phyloP scores from a whole-genome alignment of 129 eudicot genomes.

The Dittrichia graveolens region DNA sequence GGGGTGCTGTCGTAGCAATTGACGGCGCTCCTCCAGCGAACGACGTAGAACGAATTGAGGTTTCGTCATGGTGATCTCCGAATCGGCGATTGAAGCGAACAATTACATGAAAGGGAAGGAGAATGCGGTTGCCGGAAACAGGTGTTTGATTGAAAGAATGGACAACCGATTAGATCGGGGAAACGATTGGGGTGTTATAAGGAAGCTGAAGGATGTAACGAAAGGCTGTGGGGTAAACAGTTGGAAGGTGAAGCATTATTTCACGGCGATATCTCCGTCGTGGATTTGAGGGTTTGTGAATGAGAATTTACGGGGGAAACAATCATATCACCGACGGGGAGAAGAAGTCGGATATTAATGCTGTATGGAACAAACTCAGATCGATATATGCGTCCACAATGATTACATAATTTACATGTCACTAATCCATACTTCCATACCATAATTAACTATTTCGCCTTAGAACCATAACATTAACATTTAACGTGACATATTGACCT shows the following conservation, averaged over 20 bases:
- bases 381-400: too few species aligned
- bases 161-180: constrained; percentile 19
- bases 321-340: too few species aligned
- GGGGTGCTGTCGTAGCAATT: constrained; percentile 20
- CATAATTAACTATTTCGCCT: too few species aligned
- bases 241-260: constrained; percentile 1
- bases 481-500: too few species aligned
- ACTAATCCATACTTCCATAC: too few species aligned
- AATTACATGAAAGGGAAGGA: too few species aligned
- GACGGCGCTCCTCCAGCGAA: constrained; percentile 38
- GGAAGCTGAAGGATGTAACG: background rate
- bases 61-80: constrained; percentile 25
- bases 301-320: background rate
- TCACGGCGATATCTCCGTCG: constrained; percentile 10
- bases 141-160: background rate
- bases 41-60: constrained; percentile 31
- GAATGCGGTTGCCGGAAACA: constrained; percentile 14
- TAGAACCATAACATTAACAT: too few species aligned
- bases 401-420: too few species aligned
- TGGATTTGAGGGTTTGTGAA: background rate
- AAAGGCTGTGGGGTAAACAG: background rate
- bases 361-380: too few species aligned
- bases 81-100: background rate
- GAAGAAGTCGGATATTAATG: too few species aligned
- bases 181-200: constrained; percentile 20